Evolutionary conservation across 768 basidiomycete genomes (phyloP), one percentile per base, ranked within the genome.

Genomic region (Kwoniella bestiolae): DNA sequence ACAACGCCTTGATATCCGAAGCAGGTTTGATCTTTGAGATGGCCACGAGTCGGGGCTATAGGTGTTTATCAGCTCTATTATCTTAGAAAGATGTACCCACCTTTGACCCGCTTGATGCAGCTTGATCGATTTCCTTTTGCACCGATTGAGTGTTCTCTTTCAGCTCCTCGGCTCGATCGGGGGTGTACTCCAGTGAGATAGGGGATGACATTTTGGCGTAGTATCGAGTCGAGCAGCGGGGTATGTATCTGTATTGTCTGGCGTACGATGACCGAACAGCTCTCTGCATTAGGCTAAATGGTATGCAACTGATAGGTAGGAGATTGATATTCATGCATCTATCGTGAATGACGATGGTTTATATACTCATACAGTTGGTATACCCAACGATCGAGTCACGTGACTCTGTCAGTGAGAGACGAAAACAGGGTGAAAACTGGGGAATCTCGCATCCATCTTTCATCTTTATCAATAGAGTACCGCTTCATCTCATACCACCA

Each of bases 1-100:
- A 91, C 70, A 92, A 91, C 9, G 89, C 90, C 28, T 88, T 83
- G 65, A 98, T 88, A 80, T 98, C 95, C 8, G 88, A 86, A 3
- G 89, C 86, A 4, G 95, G 91, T 79, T 97, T 97, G 76, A 89
- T 86, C 82, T 98, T 98, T 11, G 93, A 95, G 5, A 97, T 94
- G 3, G 94, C 92, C 18, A 97, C 89, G 12, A 97, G 82, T 3
- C 84, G 84, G 11, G 84, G 81, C 74, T 69, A n/a, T 16, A 12
- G 50, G 2, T 38, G 41, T 64, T 67, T 55, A 66, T 71, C 26
- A 51, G 45, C 26, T 28, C 55, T 41, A 75, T 59, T 23, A 12
- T 46, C 21, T 46, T 18, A 7, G 2, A 23, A 18, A 7, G 16
- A 2, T 29, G 0, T 9, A 63, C 29, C 72, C 67, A 35, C 58